A percentile compares a stretch with the other conserved stretches of the same genome.
Conservation (phyloP, 2,329 filamentous ascomycete genomes). For the Penicillium sp. region DNA sequence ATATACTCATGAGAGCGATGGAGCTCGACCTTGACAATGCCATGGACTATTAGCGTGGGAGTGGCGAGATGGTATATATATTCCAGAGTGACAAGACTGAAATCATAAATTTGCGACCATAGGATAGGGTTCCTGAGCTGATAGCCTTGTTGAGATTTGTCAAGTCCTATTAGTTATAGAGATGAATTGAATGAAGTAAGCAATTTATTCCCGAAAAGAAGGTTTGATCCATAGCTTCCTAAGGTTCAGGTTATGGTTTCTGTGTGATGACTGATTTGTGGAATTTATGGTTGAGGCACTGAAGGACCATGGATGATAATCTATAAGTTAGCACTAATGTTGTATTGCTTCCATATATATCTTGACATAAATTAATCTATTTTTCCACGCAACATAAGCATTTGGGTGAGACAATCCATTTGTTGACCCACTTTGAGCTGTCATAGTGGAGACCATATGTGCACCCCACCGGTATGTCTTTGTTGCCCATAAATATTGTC, state of each 20-base stretch:
- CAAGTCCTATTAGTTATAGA: no score
- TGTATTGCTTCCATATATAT: no score
- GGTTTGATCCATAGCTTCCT: neutral
- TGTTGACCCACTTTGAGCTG: neutral
- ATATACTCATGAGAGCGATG: conserved; percentile 22
- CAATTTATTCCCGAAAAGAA: no score
- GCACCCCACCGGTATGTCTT: neutral
- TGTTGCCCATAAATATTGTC: no score
- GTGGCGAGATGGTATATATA: neutral
- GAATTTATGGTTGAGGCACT: neutral
- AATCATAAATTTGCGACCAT: conserved; percentile 4
- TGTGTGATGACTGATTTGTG: neutral
- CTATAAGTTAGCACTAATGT: neutral
- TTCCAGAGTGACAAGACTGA: neutral
- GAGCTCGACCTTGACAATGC: conserved; percentile 17
- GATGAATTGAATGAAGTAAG: no score
- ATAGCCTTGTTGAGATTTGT: conserved; percentile 5
- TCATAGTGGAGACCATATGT: neutral
- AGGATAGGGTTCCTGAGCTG: neutral
- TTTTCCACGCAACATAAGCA: no score
- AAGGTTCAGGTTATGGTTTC: neutral
- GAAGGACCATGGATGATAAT: neutral
- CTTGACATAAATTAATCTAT: no score
- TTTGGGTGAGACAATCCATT: neutral
- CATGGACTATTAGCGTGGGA: neutral